Conservation (phyloP, 768 basidiomycete genomes). For the Phanerochaete carnosa region DNA sequence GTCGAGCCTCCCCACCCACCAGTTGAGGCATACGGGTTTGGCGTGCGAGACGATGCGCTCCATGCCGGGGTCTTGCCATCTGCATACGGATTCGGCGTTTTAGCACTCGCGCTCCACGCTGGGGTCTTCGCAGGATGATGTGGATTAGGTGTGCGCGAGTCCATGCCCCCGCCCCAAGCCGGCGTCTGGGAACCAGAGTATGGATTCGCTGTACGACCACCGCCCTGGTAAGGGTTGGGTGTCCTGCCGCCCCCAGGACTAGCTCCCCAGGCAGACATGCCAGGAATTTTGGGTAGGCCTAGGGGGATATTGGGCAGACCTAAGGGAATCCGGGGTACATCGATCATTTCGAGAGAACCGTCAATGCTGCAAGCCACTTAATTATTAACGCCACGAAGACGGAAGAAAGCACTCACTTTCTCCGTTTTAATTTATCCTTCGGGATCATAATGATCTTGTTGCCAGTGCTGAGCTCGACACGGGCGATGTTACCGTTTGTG, state of each 20-base stretch:
- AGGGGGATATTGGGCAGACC: too few relatives aligned
- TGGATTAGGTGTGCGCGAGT: slow-evolving; percentile 51
- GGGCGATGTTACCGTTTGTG: slow-evolving; percentile 79
- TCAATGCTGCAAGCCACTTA: slow-evolving; percentile 40
- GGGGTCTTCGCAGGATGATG: slow-evolving; percentile 30
- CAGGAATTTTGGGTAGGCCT: slow-evolving; percentile 9
- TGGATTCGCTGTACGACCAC: slow-evolving; percentile 49
- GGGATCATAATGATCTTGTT: slow-evolving; percentile 89
- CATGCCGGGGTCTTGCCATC: slow-evolving; percentile 47
- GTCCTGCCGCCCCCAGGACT: slow-evolving; percentile 42
- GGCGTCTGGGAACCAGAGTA: slow-evolving; percentile 44
- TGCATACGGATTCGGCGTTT: slow-evolving; percentile 47
- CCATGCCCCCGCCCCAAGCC: slow-evolving; percentile 40
- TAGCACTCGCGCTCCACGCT: slow-evolving; percentile 33
- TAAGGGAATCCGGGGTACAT: slow-evolving; percentile 1
- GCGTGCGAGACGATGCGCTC: slow-evolving; percentile 44
- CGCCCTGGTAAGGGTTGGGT: slow-evolving; percentile 50
- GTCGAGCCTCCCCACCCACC: slow-evolving; percentile 18
- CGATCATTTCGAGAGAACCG: slow-evolving; percentile 54
- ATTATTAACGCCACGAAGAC: background rate
- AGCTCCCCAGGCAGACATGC: background rate
- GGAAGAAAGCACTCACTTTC: slow-evolving; percentile 43
- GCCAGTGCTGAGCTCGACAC: slow-evolving; percentile 87
- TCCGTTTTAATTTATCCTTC: slow-evolving; percentile 70
- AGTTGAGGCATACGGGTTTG: slow-evolving; percentile 35